Conservation (phyloP, 768 basidiomycete genomes). For the Boletales sp. region DNA sequence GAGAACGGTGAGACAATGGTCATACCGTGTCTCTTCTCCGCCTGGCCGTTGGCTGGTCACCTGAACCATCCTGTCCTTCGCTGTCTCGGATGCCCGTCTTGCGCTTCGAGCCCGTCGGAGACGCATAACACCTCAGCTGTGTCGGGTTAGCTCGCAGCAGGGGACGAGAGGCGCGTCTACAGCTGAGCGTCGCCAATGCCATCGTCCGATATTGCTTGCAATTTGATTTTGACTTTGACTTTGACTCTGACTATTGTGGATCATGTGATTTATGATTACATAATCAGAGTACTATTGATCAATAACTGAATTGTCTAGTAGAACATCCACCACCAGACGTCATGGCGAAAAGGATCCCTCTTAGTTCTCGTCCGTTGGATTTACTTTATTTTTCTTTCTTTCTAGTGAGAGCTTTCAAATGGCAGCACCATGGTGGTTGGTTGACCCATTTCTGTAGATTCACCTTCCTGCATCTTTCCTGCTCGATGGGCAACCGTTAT, state of each 20-base stretch:
- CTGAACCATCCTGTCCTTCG: conserved; percentile 11
- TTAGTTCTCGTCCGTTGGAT: conserved; percentile 59
- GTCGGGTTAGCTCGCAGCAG: background rate
- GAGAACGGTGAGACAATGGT: background rate
- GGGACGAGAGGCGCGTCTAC: conserved; percentile 10
- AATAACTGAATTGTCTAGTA: no score
- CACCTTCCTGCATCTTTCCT: conserved; percentile 69
- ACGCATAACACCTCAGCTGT: conserved; percentile 16
- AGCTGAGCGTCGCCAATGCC: conserved; percentile 9
- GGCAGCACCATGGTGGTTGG: background rate
- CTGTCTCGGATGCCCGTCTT: conserved; percentile 10
- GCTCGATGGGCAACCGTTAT: conserved; percentile 69
- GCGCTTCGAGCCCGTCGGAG: conserved; percentile 19
- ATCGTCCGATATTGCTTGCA: conserved; percentile 2
- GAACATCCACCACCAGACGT: background rate
- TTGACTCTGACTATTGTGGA: background rate
- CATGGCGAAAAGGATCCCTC: conserved; percentile 29
- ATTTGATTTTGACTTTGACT: background rate
- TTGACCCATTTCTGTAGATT: conserved; percentile 32
- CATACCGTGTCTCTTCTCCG: conserved; percentile 24
- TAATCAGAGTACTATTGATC: background rate
- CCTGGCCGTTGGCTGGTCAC: conserved; percentile 20
- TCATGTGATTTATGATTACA: conserved; percentile 8
- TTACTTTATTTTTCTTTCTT: conserved; percentile 72
- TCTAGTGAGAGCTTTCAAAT: conserved; percentile 38